Conservation (phyloP, 345 rosid genomes). For the Moringa oleifera region DNA sequence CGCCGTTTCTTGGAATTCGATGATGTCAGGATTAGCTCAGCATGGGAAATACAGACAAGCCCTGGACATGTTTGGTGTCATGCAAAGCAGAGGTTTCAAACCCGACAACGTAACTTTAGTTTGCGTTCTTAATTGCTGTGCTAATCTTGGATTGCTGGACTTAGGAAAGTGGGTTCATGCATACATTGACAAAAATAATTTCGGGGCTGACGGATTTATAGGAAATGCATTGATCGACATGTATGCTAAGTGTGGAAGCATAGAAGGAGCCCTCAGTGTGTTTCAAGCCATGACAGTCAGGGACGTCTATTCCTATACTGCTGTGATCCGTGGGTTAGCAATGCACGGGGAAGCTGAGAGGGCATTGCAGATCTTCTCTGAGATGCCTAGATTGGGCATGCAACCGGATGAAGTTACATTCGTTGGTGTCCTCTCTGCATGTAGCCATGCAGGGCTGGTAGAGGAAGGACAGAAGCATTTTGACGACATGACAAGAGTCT, state of each 20-base stretch:
- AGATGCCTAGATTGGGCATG: constrained; percentile 35
- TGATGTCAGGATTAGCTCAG: constrained; percentile 45
- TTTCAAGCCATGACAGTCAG: constrained; percentile 31
- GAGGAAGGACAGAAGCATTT: constrained; percentile 42
- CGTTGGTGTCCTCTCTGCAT: constrained; percentile 45
- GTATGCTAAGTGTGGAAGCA: constrained; percentile 58
- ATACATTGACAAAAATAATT: constrained; percentile 29
- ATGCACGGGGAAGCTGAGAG: constrained; percentile 43
- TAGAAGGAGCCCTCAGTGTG: constrained; percentile 30
- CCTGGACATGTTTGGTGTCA: constrained; percentile 24
- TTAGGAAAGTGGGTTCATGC: constrained; percentile 48
- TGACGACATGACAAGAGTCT: constrained; percentile 37
- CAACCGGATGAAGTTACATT: constrained; percentile 47
- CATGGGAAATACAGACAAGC: constrained; percentile 44
- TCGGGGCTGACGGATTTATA: constrained; percentile 35
- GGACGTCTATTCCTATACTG: constrained; percentile 48
- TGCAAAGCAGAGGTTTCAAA: constrained; percentile 32
- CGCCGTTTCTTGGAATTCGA: constrained; percentile 49
- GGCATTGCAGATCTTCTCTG: constrained; percentile 35
- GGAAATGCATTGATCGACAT: constrained; percentile 50
- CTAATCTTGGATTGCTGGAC: constrained; percentile 44
- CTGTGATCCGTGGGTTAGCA: constrained; percentile 45
- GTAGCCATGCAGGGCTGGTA: no score
- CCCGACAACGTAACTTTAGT: constrained; percentile 38
- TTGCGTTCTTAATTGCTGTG: constrained; percentile 37